Evolutionary conservation across 2,329 filamentous ascomycete genomes (phyloP).

Genomic region (Ceratocystis variospora): DNA sequence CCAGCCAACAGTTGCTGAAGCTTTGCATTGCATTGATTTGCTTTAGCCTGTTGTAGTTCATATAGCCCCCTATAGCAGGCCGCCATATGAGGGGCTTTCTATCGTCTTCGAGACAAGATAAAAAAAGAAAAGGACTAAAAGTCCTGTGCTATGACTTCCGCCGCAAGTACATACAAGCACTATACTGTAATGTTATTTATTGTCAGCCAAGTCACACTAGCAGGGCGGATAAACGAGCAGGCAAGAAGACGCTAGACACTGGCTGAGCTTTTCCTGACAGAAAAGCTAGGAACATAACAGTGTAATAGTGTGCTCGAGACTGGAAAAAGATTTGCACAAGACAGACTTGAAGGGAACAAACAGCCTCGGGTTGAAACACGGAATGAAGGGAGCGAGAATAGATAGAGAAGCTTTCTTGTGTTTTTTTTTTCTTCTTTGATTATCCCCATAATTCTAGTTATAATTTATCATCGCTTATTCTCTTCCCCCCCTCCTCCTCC

Average conservation of each 20-base stretch:
- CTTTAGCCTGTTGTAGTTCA: background rate
- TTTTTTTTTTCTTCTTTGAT: background rate
- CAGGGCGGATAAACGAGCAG: no score
- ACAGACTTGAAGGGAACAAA: background rate
- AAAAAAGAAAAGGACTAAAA: background rate
- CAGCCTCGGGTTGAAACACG: background rate
- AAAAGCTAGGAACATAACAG: background rate
- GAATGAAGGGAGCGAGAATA: background rate
- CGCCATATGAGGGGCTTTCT: background rate
- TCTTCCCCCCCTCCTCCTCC: background rate
- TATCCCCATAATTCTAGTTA: background rate
- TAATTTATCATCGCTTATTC: background rate
- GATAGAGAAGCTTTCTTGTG: background rate
- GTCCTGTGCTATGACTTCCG: background rate
- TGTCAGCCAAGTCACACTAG: background rate
- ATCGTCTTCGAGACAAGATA: background rate
- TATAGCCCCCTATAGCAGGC: background rate
- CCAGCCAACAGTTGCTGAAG: no score
- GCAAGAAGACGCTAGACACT: background rate
- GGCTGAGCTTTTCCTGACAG: background rate
- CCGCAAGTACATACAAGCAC: background rate
- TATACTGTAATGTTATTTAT: background rate
- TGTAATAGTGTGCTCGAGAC: background rate
- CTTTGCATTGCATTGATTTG: no score
- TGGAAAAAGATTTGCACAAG: background rate